Evolutionary conservation across 1,139 yeast species (phyloP), one percentile per base, ranked within the genome.

Genomic region (Pichiaceae sp.): DNA sequence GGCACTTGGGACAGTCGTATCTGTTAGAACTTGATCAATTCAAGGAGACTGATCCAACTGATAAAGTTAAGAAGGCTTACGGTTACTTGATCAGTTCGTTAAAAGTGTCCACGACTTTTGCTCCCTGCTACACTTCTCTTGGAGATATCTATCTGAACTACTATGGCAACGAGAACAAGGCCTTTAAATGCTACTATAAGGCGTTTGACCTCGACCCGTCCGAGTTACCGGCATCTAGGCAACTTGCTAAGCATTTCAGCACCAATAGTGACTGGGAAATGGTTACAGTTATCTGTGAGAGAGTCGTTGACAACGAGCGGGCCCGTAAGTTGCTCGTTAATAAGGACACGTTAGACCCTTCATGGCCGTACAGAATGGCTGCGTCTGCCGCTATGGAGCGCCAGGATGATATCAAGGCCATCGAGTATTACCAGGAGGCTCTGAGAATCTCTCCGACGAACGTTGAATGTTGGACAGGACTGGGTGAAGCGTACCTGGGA

Each of bases 401-500:
- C 20, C 85, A 79, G 45, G 79, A 83, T 47, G 86, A 78, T 47
- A 77, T 77, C 2, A 78, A 77, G 40, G 95, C 98, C 0, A 79
- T 89, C 32, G 91, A 84, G 55, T 78, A 84, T 75, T 87, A 86
- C 52, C 98, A 91, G 58, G 73, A 78, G 21, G 89, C 96, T 0
- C 64, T 93, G 38, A 69, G 97, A 43, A 63, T 83, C 46, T 64
- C 77, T 28, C 65, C 82, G 0, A 52, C 56, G 40, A 96, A 91
- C 58, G 57, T 72, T 7, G 79, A 83, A 47, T 79, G 95, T 11
- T 89, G 97, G 97, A 68, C 83, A 19, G 96, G 96, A 0, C 64
- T 91, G 28, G 98, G 98, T 17, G 98, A 93, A 56, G 93, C 96
- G 0, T 91, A 91, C 55, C 67, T 71, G 40, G 74, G 78, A 32